phyloP scores from a whole-genome alignment of 2,329 filamentous ascomycete species.

The Colletotrichum costaricense region DNA sequence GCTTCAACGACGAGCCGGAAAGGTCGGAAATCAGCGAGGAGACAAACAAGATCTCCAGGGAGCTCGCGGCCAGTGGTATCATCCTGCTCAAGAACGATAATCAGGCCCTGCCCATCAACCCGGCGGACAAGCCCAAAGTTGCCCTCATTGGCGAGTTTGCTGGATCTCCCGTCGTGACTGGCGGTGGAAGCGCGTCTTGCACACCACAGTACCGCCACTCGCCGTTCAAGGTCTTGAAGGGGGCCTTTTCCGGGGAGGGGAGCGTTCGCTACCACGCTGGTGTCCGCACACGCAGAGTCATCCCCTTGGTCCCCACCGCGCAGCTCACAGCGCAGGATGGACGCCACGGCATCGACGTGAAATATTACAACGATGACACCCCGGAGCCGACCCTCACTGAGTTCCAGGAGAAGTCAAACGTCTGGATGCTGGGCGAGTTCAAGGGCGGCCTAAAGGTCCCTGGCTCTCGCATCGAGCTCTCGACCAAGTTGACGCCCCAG shows the following conservation, averaged over 20 bases:
- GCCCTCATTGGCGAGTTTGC: conserved; percentile 30
- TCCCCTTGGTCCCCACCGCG: conserved; percentile 17
- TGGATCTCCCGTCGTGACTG: conserved; percentile 10
- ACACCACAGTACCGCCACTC: conserved; percentile 33
- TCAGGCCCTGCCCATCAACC: conserved; percentile 6
- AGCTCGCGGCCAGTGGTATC: conserved; percentile 36
- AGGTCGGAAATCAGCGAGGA: conserved; percentile 29
- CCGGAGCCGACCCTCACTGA: conserved; percentile 26
- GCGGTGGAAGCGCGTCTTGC: conserved; percentile 31
- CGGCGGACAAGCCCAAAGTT: background rate
- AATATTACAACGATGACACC: conserved; percentile 35
- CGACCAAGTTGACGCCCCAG: conserved; percentile 29
- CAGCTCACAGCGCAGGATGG: conserved; percentile 29
- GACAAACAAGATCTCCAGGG: conserved; percentile 33
- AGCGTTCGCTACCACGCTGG: conserved; percentile 13
- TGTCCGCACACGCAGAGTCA: conserved; percentile 30
- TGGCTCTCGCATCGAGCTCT: conserved; percentile 34
- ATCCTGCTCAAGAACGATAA: conserved; percentile 37
- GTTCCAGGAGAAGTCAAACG: conserved; percentile 33
- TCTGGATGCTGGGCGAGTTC: conserved; percentile 39
- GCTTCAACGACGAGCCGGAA: conserved; percentile 25
- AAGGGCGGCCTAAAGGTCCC: conserved; percentile 31
- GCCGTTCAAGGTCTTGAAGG: conserved; percentile 22
- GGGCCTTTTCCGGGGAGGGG: background rate
- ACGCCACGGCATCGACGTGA: conserved; percentile 29